Evolutionary conservation across 1,284 basidiomycete genomes (phyloP).

Genomic region (Moesziomyces sp.): DNA sequence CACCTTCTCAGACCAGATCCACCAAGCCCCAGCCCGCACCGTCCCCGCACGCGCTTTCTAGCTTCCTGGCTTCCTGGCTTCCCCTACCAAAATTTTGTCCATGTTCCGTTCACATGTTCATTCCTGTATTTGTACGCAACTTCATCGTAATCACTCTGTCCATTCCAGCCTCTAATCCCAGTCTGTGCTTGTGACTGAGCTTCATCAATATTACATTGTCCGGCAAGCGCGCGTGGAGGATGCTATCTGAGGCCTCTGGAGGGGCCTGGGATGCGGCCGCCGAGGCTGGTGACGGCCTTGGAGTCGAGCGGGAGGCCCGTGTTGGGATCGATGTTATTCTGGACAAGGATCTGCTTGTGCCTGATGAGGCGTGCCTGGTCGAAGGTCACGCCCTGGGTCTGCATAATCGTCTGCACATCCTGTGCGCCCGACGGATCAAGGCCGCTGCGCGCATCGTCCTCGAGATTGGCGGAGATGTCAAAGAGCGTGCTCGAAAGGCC

Average conservation of each 20-base stretch:
- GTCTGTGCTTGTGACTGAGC: not conserved
- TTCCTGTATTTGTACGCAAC: constrained; percentile 10
- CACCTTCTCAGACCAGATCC: constrained; percentile 9
- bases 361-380: constrained; percentile 63
- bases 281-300: constrained; percentile 61
- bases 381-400: constrained; percentile 49
- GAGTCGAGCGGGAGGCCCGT: constrained; percentile 63
- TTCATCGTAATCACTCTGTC: not conserved
- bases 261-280: constrained; percentile 4
- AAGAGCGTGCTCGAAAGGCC: constrained; percentile 58
- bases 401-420: constrained; percentile 60
- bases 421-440: constrained; percentile 57
- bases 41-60: not conserved
- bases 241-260: not conserved
- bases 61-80: not conserved
- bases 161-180: not conserved
- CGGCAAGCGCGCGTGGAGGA: not conserved
- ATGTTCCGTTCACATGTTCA: not conserved
- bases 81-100: no score
- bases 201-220: not conserved
- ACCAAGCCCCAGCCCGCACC: not conserved
- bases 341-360: constrained; percentile 50
- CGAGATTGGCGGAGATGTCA: constrained; percentile 62
- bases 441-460: constrained; percentile 50
- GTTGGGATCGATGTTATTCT: constrained; percentile 61